These are phyloP conservation scores for Ophiostoma angusticollis DNA, from an alignment of 2,329 filamentous ascomycete genomes.

Conservation along the genomic window DNA sequence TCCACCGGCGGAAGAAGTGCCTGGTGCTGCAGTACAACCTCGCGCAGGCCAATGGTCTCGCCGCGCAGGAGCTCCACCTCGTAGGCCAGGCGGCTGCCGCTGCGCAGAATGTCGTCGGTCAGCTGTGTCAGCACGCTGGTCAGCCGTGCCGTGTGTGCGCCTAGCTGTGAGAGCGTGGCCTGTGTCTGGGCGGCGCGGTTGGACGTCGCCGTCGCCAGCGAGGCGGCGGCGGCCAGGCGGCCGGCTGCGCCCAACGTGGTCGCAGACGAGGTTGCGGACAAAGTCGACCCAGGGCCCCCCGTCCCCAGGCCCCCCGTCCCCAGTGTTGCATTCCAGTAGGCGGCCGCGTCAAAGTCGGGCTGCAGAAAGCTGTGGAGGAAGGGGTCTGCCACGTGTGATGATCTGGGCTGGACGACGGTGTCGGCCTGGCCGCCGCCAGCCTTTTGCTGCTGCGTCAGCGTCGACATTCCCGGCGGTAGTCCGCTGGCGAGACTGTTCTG, in stretches of 20 bases:
- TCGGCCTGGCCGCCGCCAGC: neutral
- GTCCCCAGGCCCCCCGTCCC: slow-evolving; percentile 42
- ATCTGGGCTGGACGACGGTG: slow-evolving; percentile 33
- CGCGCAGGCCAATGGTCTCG: slow-evolving; percentile 68
- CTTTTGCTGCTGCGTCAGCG: slow-evolving; percentile 27
- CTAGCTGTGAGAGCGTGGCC: slow-evolving; percentile 72
- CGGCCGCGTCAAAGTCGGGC: slow-evolving; percentile 71
- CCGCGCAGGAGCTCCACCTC: slow-evolving; percentile 89
- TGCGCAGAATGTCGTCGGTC: slow-evolving; percentile 88
- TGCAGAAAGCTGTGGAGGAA: slow-evolving; percentile 63
- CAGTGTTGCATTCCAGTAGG: slow-evolving; percentile 71
- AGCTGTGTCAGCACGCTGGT: slow-evolving; percentile 73
- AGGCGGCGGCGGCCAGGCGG: slow-evolving; percentile 6
- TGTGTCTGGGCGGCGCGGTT: slow-evolving; percentile 66
- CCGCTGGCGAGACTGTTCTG: slow-evolving; percentile 33
- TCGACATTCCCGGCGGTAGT: slow-evolving; percentile 21
- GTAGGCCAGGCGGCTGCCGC: slow-evolving; percentile 78
- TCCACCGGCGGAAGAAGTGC: too few relatives aligned
- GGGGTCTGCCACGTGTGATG: slow-evolving; percentile 56
- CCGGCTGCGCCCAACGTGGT: slow-evolving; percentile 7
- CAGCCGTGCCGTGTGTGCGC: slow-evolving; percentile 73
- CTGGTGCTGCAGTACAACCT: slow-evolving; percentile 42
- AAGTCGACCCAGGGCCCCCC: neutral
- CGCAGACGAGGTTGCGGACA: slow-evolving; percentile 13
- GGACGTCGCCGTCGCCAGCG: slow-evolving; percentile 15